These are phyloP conservation scores for Akanthomyces dipterigenus DNA, from an alignment of 2,329 filamentous ascomycete genomes.

Conservation along the genomic window DNA sequence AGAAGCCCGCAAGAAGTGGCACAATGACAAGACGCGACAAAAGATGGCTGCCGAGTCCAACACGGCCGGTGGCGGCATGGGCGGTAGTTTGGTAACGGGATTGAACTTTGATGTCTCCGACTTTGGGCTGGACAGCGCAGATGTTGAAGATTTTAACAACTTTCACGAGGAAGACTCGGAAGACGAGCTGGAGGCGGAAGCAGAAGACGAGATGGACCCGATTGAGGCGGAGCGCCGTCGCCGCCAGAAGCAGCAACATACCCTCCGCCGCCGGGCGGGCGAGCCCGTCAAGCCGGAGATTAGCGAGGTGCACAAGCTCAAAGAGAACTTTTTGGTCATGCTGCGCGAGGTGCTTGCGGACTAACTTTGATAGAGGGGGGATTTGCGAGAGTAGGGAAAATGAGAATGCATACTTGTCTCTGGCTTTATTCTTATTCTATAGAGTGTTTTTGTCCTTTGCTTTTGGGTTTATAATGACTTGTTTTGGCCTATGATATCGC, in stretches of 20 bases:
- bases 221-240: constrained; percentile 80
- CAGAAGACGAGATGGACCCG: constrained; percentile 74
- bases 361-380: constrained; percentile 30
- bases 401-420: neutral
- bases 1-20: constrained; percentile 93
- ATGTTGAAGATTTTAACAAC: constrained; percentile 71
- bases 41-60: constrained; percentile 84
- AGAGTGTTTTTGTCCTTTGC: neutral
- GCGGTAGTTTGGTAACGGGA: constrained; percentile 43
- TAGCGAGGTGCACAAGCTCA: constrained; percentile 72
- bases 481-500: constrained; percentile 6
- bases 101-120: constrained; percentile 69
- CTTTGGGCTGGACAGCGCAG: constrained; percentile 83
- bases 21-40: constrained; percentile 92
- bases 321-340: constrained; percentile 75
- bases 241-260: constrained; percentile 70
- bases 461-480: neutral
- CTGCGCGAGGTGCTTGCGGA: constrained; percentile 73
- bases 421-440: neutral
- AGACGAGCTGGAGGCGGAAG: constrained; percentile 61
- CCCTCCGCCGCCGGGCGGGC: constrained; percentile 70
- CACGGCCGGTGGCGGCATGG: constrained; percentile 30
- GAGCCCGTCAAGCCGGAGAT: constrained; percentile 77
- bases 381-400: neutral
- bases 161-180: constrained; percentile 60